phyloP scores from a whole-genome alignment of 2,329 filamentous ascomycete species.

The Aspergillus sp. region DNA sequence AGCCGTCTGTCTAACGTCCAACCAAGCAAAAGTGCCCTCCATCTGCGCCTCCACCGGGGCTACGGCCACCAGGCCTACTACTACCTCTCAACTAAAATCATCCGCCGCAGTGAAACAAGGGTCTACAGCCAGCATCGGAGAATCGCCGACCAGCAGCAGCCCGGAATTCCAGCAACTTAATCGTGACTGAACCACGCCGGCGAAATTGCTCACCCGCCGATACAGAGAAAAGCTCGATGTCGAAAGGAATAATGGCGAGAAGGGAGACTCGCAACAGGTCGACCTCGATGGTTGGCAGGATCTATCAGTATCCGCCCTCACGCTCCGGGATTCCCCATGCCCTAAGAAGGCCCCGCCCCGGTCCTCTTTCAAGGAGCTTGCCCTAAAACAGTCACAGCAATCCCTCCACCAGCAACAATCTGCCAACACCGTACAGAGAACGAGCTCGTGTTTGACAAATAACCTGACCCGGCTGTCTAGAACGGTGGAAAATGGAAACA shows the following conservation, averaged over 20 bases:
- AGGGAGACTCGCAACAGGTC: neutral
- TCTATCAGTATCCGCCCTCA: neutral
- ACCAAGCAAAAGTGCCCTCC: neutral
- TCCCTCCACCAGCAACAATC: neutral
- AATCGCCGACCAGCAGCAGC: slow-evolving; percentile 6
- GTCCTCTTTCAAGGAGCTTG: neutral
- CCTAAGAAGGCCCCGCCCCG: neutral
- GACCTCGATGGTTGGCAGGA: neutral
- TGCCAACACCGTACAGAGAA: neutral
- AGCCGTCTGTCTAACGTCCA: neutral
- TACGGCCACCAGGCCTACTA: neutral
- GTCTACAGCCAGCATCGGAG: slow-evolving; percentile 16
- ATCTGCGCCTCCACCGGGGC: neutral
- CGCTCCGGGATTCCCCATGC: neutral
- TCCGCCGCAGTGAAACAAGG: neutral
- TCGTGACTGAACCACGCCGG: neutral
- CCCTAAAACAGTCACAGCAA: neutral
- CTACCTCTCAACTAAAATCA: neutral
- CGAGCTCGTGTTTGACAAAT: neutral
- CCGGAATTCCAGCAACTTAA: slow-evolving; percentile 11
- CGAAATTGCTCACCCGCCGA: neutral
- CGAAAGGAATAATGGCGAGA: neutral
- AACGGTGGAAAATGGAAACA: neutral
- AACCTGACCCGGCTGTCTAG: neutral
- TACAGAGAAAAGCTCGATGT: neutral